These are phyloP conservation scores for Solanum chacoense DNA, from an alignment of 305 asterid genomes.

Conservation along the genomic window DNA sequence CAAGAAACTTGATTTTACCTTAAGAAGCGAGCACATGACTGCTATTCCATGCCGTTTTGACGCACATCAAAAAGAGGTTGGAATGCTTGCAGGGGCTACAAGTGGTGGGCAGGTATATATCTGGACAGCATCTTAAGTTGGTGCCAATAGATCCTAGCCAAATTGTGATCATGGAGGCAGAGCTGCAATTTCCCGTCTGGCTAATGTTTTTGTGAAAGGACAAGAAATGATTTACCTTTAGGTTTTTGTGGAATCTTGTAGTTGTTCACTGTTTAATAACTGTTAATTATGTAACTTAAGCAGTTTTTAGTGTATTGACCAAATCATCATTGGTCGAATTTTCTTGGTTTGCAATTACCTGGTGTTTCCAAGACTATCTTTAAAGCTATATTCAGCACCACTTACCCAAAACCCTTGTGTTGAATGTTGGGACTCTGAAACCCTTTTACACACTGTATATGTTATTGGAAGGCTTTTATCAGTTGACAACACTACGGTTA, in stretches of 20 bases:
- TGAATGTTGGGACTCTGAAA: not conserved
- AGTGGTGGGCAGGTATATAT: conserved; percentile 74
- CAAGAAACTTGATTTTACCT: conserved; percentile 34
- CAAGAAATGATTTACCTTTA: not conserved
- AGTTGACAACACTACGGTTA: not conserved
- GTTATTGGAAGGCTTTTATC: not conserved
- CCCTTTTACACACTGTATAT: not conserved
- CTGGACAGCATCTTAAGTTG: conserved; percentile 32
- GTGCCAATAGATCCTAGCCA: not conserved
- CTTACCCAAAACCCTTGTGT: not conserved
- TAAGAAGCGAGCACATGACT: conserved; percentile 49
- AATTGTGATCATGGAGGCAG: not conserved
- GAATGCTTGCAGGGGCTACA: conserved; percentile 76
- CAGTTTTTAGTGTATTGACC: not conserved
- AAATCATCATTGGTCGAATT: not conserved
- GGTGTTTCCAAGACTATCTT: not conserved
- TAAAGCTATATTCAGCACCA: not conserved
- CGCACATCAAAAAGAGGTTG: conserved; percentile 46
- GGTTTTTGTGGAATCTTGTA: not conserved
- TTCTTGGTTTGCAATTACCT: not conserved
- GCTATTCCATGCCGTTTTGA: conserved; percentile 74
- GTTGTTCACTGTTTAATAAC: not conserved
- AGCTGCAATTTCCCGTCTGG: not conserved
- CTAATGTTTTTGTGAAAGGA: not conserved
- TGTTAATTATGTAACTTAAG: not conserved